Conservation (phyloP, 2,329 filamentous ascomycete species). For the Teratosphaeria epicoccoides region DNA sequence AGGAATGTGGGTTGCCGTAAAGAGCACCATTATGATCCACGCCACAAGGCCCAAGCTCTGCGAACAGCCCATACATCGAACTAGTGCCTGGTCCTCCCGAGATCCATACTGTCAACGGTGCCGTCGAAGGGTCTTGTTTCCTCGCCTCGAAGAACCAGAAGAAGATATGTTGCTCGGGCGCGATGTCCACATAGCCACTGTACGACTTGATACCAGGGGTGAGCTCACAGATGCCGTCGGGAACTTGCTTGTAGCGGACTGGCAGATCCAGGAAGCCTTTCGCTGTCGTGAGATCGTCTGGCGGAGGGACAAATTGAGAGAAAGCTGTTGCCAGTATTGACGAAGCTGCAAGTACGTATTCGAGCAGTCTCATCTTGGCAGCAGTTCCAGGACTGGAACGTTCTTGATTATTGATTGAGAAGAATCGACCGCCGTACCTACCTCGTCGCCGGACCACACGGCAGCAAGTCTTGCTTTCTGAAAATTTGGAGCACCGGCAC, state of each 20-base stretch:
- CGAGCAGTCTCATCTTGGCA: neutral
- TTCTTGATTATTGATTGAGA: neutral
- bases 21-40: slow-evolving; percentile 28
- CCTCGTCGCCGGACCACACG: neutral
- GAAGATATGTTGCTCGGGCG: slow-evolving; percentile 43
- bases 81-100: slow-evolving; percentile 49
- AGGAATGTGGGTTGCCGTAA: slow-evolving; percentile 50
- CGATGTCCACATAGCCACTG: slow-evolving; percentile 46
- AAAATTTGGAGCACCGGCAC: too few relatives aligned
- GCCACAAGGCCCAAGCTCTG: slow-evolving; percentile 24
- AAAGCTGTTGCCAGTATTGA: neutral
- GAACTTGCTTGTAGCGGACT: slow-evolving; percentile 49
- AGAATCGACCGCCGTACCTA: neutral
- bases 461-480: neutral
- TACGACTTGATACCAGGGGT: slow-evolving; percentile 47
- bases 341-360: neutral
- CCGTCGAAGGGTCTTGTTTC: slow-evolving; percentile 37
- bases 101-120: slow-evolving; percentile 52
- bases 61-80: slow-evolving; percentile 48
- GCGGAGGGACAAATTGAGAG: slow-evolving; percentile 36
- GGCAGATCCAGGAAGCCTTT: slow-evolving; percentile 38
- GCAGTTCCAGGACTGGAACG: neutral
- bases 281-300: slow-evolving; percentile 34
- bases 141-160: slow-evolving; percentile 47
- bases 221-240: slow-evolving; percentile 45